These are phyloP conservation scores for Achlya hypogyna DNA, from an alignment of 352 stramenopile genomes.

Conservation along the genomic window DNA sequence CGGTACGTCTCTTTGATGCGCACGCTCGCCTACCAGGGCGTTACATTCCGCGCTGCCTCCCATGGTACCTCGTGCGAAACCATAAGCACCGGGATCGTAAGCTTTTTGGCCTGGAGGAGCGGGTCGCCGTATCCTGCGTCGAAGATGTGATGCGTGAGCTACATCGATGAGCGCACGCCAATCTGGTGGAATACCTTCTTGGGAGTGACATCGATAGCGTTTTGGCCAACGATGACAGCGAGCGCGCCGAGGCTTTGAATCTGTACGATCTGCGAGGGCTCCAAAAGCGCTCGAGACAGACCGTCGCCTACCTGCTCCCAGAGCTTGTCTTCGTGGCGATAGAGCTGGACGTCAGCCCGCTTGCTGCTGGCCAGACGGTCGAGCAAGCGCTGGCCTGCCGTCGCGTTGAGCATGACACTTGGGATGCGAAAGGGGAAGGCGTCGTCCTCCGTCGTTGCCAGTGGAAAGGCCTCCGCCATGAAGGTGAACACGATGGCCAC, in stretches of 20 bases:
- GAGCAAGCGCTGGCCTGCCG: conserved; percentile 40
- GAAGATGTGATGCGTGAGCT: conserved; percentile 47
- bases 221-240: conserved; percentile 54
- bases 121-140: conserved; percentile 26
- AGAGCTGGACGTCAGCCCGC: conserved; percentile 27
- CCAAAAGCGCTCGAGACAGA: neutral
- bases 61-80: conserved; percentile 46
- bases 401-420: conserved; percentile 57
- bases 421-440: conserved; percentile 51
- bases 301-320: conserved; percentile 39
- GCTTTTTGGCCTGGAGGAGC: conserved; percentile 28
- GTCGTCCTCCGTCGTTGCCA: conserved; percentile 39
- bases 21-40: conserved; percentile 25
- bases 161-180: neutral
- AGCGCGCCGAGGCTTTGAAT: conserved; percentile 57
- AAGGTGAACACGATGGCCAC: conserved; percentile 64
- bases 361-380: conserved; percentile 29
- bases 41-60: neutral
- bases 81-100: conserved; percentile 60
- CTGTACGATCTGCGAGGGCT: conserved; percentile 33
- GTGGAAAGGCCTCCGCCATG: conserved; percentile 50
- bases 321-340: conserved; percentile 58
- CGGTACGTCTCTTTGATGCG: conserved; percentile 37
- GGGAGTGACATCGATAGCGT: conserved; percentile 39
- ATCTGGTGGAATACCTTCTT: conserved; percentile 26